Evolutionary conservation across 192 early-diverging fungal species (phyloP), one percentile per base, ranked within the genome.

Genomic region (Chytriomyces hyalinus): DNA sequence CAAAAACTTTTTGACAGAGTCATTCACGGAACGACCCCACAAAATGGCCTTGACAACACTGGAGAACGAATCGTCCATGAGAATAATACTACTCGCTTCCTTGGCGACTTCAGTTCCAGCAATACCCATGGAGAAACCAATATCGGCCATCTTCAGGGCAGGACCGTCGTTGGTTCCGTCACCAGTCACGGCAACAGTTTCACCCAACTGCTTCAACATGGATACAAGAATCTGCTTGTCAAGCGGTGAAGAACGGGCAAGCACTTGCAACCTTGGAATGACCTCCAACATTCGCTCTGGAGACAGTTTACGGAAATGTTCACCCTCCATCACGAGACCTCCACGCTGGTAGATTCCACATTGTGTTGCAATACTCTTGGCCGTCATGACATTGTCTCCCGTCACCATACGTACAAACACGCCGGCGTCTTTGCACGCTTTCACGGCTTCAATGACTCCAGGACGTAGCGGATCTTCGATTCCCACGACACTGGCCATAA

Each of bases 151-250:
- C 84, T 94, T 94, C 22, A 97, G 87, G 15, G 94, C 94, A 4
- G 94, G 95, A 6, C 92, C 96, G 80, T 98, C 97, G 80, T 98
- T 98, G 11, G 97, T 98, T 15, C 97, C 97, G 81, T 98, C 97
- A 24, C 97, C 97, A 36, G 97, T 98, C 0, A 98, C 95, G 0
- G 97, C 94, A 0, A 98, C 97, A 68, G 93, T 92, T 78, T 97
- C 94, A 62, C 94, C 93, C 67, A 94, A 83, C 46, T 59, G 49
- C 28, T 87, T 84, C 7, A 97, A 87, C 15, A 87, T 84, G 49
- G 83, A 80, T 13, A 96, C 94, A 70, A 97, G 88, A 67, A 94
- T 89, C 62, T 92, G 93, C 89, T 97, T 97, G 82, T 96, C 95
- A 69, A 88, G 83, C 47, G 96, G 96, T 51, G 93, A 93, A 61